A percentile compares a stretch with the other conserved stretches of the same genome.
Conservation (phyloP, 495 filamentous ascomycete genomes). For the Cladorrhinum samala region DNA sequence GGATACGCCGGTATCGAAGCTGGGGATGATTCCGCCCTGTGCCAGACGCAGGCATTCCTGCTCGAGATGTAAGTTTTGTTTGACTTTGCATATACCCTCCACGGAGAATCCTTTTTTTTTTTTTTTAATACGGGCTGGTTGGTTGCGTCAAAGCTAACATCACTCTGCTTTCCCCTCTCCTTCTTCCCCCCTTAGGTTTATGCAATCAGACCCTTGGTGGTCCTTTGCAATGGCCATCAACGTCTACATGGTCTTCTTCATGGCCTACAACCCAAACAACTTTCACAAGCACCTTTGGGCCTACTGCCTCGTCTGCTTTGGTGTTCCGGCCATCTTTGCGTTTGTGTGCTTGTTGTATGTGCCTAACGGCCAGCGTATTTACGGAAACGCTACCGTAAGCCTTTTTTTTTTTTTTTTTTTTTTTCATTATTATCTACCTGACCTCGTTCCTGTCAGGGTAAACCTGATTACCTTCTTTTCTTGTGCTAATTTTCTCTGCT, state of each 20-base stretch:
- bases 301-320: constrained; percentile 69
- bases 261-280: constrained; percentile 56
- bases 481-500: too few species aligned
- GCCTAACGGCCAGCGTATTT: constrained; percentile 46
- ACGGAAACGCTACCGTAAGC: constrained; percentile 63
- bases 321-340: constrained; percentile 63
- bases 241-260: constrained; percentile 80
- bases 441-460: too few species aligned
- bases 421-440: too few species aligned
- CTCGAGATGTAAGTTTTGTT: constrained; percentile 49
- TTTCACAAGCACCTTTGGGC: constrained; percentile 62
- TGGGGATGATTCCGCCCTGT: constrained; percentile 51
- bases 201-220: constrained; percentile 55
- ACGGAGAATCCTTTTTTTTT: constrained; percentile 15
- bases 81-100: background rate
- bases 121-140: constrained; percentile 37
- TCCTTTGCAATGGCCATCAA: constrained; percentile 78
- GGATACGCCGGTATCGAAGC: constrained; percentile 47
- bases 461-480: too few species aligned
- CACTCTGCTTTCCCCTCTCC: background rate
- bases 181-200: constrained; percentile 35
- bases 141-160: constrained; percentile 10
- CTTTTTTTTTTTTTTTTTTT: too few species aligned
- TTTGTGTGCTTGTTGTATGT: constrained; percentile 56
- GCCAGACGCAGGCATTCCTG: constrained; percentile 72